These are phyloP conservation scores for Spathaspora girioi DNA, from an alignment of 805 yeast species.

Conservation along the genomic window DNA sequence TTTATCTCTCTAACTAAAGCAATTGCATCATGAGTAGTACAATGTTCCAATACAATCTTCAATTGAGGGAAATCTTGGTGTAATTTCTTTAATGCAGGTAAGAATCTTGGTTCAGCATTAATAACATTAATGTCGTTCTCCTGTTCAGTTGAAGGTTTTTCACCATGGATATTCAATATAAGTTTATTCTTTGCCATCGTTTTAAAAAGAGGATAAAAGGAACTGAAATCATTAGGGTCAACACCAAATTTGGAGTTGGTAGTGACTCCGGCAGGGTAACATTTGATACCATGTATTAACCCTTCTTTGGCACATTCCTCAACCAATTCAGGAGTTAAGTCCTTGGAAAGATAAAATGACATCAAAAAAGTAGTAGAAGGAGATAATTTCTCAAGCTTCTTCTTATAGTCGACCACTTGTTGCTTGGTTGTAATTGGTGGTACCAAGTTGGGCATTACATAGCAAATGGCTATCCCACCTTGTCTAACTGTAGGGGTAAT, in stretches of 20 bases:
- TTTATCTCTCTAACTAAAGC: conserved; percentile 65
- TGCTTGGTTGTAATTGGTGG: conserved; percentile 87
- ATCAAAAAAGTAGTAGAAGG: conserved; percentile 86
- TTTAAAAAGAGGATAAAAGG: conserved; percentile 83
- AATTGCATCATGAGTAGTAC: conserved; percentile 88
- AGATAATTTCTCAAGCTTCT: conserved; percentile 56
- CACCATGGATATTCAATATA: conserved; percentile 91
- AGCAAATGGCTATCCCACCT: conserved; percentile 91
- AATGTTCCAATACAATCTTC: conserved; percentile 87
- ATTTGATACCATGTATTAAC: conserved; percentile 83
- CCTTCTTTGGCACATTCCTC: conserved; percentile 68
- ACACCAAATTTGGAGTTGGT: conserved; percentile 92
- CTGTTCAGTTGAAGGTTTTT: conserved; percentile 65
- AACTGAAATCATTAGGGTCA: conserved; percentile 85
- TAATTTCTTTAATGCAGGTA: conserved; percentile 81
- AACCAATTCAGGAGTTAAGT: conserved; percentile 81
- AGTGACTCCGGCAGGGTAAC: conserved; percentile 99
- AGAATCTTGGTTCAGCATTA: conserved; percentile 89
- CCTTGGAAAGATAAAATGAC: conserved; percentile 80
- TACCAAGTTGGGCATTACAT: conserved; percentile 92
- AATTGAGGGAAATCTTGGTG: conserved; percentile 82
- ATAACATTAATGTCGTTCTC: conserved; percentile 75
- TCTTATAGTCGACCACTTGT: conserved; percentile 67
- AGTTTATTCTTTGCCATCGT: conserved; percentile 79
- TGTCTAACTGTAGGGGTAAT: conserved; percentile 85